Conservation (phyloP, 1,139 yeast species). For the Nakaseomyces delphensis region DNA sequence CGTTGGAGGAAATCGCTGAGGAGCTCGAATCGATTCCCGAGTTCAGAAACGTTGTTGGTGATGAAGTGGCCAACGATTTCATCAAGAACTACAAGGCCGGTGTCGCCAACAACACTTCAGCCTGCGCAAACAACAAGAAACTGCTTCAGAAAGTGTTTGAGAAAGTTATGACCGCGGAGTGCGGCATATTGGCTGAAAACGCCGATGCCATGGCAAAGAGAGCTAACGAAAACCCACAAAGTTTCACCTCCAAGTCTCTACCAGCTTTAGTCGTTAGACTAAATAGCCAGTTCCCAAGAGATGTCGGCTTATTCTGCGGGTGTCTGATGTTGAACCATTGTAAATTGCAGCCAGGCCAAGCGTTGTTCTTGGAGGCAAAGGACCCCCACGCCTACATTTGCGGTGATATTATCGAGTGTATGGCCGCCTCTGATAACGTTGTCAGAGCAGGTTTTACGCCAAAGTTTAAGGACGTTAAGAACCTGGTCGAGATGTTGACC, state of each 20-base stretch:
- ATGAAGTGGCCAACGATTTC: slow-evolving; percentile 46
- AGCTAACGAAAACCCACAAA: slow-evolving; percentile 46
- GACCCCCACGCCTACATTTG: slow-evolving; percentile 97
- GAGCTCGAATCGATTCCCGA: slow-evolving; percentile 69
- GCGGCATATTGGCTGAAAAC: slow-evolving; percentile 42
- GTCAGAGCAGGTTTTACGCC: slow-evolving; percentile 99
- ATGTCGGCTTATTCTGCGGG: slow-evolving; percentile 93
- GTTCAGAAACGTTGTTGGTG: slow-evolving; percentile 61
- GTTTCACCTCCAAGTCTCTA: slow-evolving; percentile 39
- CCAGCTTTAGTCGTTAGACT: slow-evolving; percentile 68
- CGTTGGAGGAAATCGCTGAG: slow-evolving; percentile 63
- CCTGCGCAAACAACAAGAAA: slow-evolving; percentile 39
- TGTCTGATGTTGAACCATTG: slow-evolving; percentile 88
- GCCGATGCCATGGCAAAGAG: slow-evolving; percentile 57
- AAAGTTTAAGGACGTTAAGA: slow-evolving; percentile 88
- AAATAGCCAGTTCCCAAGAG: slow-evolving; percentile 83
- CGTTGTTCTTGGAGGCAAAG: slow-evolving; percentile 91
- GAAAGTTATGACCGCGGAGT: slow-evolving; percentile 71
- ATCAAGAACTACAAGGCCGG: slow-evolving; percentile 38
- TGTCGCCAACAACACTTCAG: slow-evolving; percentile 38
- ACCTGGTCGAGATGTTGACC: slow-evolving; percentile 83
- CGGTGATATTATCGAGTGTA: slow-evolving; percentile 97
- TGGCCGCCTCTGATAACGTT: slow-evolving; percentile 98
- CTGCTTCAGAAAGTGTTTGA: slow-evolving; percentile 69
- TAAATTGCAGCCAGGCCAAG: slow-evolving; percentile 78